These are phyloP conservation scores for Papiliotrema flavescens DNA, from an alignment of 1,284 basidiomycete species.

Conservation along the genomic window DNA sequence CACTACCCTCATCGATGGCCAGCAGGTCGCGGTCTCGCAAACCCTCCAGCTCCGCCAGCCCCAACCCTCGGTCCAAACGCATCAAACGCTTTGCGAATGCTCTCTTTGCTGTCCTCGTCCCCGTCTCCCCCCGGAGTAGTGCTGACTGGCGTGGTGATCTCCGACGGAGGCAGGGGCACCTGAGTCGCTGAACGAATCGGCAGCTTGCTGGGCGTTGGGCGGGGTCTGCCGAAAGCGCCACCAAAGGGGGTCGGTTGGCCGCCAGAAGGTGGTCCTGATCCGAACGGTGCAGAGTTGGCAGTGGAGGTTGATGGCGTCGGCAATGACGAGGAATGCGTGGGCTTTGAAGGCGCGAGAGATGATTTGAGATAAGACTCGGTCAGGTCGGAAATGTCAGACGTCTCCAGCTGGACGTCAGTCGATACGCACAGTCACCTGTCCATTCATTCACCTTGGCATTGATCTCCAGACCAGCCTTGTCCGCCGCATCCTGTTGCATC, in stretches of 20 bases:
- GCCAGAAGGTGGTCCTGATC: neutral
- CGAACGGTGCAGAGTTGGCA: slow-evolving; percentile 9
- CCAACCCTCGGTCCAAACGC: slow-evolving; percentile 47
- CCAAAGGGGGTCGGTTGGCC: slow-evolving; percentile 8
- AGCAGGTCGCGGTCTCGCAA: slow-evolving; percentile 44
- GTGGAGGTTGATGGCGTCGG: slow-evolving; percentile 18
- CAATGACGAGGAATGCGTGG: slow-evolving; percentile 30
- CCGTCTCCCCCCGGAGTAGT: slow-evolving; percentile 10
- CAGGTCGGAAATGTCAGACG: slow-evolving; percentile 71
- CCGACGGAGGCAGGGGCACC: slow-evolving; percentile 27
- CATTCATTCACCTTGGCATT: slow-evolving; percentile 36
- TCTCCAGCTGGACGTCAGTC: slow-evolving; percentile 61
- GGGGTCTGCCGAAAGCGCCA: slow-evolving; percentile 23
- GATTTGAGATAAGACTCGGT: slow-evolving; percentile 60
- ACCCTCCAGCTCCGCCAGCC: slow-evolving; percentile 26
- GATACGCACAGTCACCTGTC: neutral
- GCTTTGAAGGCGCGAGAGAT: slow-evolving; percentile 52
- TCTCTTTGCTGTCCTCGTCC: slow-evolving; percentile 38
- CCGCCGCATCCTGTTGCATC: slow-evolving; percentile 59
- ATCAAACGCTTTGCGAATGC: slow-evolving; percentile 43
- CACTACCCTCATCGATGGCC: too few species aligned
- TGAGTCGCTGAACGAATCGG: slow-evolving; percentile 21
- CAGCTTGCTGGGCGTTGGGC: slow-evolving; percentile 16
- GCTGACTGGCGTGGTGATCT: slow-evolving; percentile 22
- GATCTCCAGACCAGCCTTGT: slow-evolving; percentile 51